These are phyloP conservation scores for Trichoderma guizhouense DNA, from an alignment of 2,329 filamentous ascomycete genomes.

Conservation along the genomic window DNA sequence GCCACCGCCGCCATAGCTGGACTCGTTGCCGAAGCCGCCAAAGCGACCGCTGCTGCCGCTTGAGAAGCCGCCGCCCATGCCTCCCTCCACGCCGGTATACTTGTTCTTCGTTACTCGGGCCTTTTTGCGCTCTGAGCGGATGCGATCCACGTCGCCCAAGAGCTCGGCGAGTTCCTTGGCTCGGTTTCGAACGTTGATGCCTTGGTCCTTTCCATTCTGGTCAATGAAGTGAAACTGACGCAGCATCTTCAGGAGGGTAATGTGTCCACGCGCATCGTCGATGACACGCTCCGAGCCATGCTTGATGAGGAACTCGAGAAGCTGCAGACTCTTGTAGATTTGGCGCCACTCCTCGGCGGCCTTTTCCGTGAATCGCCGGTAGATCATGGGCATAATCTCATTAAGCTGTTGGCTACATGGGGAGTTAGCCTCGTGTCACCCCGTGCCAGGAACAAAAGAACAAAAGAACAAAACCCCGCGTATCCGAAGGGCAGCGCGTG, in stretches of 20 bases:
- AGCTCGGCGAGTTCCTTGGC: conserved; percentile 94
- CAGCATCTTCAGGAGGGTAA: conserved; percentile 95
- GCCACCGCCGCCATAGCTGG: conserved; percentile 57
- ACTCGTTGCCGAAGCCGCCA: conserved; percentile 89
- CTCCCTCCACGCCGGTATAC: conserved; percentile 91
- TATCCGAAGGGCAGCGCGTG: conserved; percentile 19
- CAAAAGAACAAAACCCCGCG: neutral
- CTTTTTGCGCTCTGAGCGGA: conserved; percentile 82
- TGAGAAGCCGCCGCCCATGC: conserved; percentile 59
- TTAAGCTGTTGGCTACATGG: conserved; percentile 67
- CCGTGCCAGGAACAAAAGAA: neutral
- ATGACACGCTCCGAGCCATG: conserved; percentile 97
- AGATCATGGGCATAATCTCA: conserved; percentile 99
- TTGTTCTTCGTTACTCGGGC: conserved; percentile 86
- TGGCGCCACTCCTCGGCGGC: conserved; percentile 97
- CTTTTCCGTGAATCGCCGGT: conserved; percentile 98
- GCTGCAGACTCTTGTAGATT: conserved; percentile 96
- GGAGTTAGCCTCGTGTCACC: neutral
- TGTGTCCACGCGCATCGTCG: conserved; percentile 91
- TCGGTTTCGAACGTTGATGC: conserved; percentile 93
- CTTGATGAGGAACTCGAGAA: conserved; percentile 96
- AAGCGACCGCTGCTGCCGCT: conserved; percentile 56
- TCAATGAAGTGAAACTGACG: conserved; percentile 98
- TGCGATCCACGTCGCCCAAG: conserved; percentile 86
- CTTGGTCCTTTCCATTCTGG: conserved; percentile 95